These are phyloP conservation scores for Lobosporangium transversale DNA, from an alignment of 192 early-diverging fungal genomes.

Conservation along the genomic window DNA sequence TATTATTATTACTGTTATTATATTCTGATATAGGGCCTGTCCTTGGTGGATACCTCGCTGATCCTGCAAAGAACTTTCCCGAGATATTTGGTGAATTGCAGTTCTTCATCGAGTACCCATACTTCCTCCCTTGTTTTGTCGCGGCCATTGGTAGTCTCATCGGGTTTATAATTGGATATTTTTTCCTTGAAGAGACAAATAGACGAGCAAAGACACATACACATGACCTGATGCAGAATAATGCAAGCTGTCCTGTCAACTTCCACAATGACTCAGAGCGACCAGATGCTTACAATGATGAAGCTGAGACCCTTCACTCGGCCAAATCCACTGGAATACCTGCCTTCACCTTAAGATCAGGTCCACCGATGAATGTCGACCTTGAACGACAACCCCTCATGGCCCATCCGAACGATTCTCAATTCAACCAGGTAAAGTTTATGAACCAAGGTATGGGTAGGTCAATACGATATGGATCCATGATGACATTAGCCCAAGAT, in stretches of 20 bases:
- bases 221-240: too few species aligned
- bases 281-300: background rate
- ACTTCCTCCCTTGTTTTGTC: conserved; percentile 85
- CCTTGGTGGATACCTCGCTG: conserved; percentile 82
- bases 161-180: conserved; percentile 71
- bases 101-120: conserved; percentile 77
- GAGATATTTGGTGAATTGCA: conserved; percentile 61
- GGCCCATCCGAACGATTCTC: conserved; percentile 4
- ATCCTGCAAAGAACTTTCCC: conserved; percentile 78
- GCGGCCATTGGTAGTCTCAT: conserved; percentile 68
- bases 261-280: background rate
- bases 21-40: conserved; percentile 76
- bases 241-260: background rate
- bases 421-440: conserved; percentile 17
- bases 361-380: background rate
- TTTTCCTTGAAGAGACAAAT: conserved; percentile 72
- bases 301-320: background rate
- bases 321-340: background rate
- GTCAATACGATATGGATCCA: conserved; percentile 27
- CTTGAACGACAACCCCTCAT: conserved; percentile 32
- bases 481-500: conserved; percentile 21
- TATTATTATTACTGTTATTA: too few species aligned
- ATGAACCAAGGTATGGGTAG: background rate
- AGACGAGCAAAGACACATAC: background rate
- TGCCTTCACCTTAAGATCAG: too few species aligned